These are phyloP conservation scores for Populus hybrid DNA, from an alignment of 441 rosid species.

Conservation along the genomic window DNA sequence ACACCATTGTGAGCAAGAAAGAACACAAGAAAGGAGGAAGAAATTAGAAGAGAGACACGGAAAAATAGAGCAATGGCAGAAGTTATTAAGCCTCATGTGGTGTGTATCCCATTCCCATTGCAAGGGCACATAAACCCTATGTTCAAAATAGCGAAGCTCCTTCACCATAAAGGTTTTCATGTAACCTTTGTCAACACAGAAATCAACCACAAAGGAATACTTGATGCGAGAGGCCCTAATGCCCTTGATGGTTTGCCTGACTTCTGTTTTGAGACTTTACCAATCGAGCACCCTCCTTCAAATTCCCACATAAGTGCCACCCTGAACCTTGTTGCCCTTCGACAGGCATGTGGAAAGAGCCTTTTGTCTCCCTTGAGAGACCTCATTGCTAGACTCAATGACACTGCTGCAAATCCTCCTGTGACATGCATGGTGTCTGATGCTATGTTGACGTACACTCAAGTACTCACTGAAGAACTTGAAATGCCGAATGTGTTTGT, in stretches of 20 bases:
- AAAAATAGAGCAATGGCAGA: background rate
- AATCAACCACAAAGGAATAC: constrained; percentile 3
- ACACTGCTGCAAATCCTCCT: constrained; percentile 6
- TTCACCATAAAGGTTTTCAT: constrained; percentile 29
- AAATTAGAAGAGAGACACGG: background rate
- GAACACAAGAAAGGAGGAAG: background rate
- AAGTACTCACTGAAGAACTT: constrained; percentile 15
- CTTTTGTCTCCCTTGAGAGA: background rate
- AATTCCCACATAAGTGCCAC: constrained; percentile 12
- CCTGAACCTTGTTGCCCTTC: constrained; percentile 12
- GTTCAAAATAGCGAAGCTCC: constrained; percentile 33
- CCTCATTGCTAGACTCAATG: constrained; percentile 13
- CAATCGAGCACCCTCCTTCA: constrained; percentile 23
- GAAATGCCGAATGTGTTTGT: constrained; percentile 20
- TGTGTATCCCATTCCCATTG: constrained; percentile 30
- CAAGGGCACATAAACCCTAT: constrained; percentile 34
- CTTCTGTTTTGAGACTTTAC: constrained; percentile 24
- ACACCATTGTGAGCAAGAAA: background rate
- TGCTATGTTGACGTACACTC: constrained; percentile 15
- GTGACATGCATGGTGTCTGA: constrained; percentile 21
- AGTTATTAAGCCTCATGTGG: constrained; percentile 24
- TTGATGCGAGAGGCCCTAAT: constrained; percentile 13
- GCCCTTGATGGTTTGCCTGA: constrained; percentile 20
- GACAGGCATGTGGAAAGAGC: constrained; percentile 4
- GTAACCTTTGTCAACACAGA: constrained; percentile 27